Percentiles rank a stretch among this genome's conserved stretches.
Evolutionary conservation across 2,329 filamentous ascomycete species (phyloP).

Genomic region (Botryotinia globosa): DNA sequence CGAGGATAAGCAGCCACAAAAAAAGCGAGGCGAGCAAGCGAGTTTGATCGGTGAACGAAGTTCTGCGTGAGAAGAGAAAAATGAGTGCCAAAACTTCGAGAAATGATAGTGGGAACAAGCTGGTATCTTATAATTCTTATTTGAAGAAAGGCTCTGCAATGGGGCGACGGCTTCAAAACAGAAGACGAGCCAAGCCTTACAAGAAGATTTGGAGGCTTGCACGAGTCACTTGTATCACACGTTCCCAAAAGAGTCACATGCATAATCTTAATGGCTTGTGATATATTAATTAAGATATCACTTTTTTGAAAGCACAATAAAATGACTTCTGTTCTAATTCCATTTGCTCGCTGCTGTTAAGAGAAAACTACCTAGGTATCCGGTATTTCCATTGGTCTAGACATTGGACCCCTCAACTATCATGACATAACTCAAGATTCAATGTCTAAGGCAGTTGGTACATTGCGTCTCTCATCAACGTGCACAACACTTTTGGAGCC

Average conservation of each 20-base stretch:
- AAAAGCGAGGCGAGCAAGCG: not conserved
- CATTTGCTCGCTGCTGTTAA: not conserved
- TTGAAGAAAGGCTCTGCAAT: rapidly evolving
- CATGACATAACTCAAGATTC: not conserved
- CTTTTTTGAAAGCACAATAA: not conserved
- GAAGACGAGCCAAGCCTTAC: not conserved
- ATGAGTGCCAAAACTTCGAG: not conserved
- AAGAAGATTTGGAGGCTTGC: not conserved
- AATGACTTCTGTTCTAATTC: not conserved
- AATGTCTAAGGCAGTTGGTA: not conserved
- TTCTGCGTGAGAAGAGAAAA: not conserved
- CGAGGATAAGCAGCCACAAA: not conserved
- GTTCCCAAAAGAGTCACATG: not conserved
- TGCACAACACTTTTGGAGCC: not conserved
- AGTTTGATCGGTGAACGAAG: not conserved
- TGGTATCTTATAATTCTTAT: not conserved
- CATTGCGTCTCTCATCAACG: not conserved
- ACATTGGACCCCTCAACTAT: not conserved
- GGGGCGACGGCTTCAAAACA: not conserved
- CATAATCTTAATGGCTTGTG: not conserved
- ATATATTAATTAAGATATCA: rapidly evolving
- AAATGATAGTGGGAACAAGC: not conserved
- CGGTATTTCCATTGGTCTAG: not conserved
- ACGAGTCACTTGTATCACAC: not conserved
- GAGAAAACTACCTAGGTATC: not conserved